These are phyloP conservation scores for Aspergillus ostianus DNA, from an alignment of 495 filamentous ascomycete species.

Conservation along the genomic window DNA sequence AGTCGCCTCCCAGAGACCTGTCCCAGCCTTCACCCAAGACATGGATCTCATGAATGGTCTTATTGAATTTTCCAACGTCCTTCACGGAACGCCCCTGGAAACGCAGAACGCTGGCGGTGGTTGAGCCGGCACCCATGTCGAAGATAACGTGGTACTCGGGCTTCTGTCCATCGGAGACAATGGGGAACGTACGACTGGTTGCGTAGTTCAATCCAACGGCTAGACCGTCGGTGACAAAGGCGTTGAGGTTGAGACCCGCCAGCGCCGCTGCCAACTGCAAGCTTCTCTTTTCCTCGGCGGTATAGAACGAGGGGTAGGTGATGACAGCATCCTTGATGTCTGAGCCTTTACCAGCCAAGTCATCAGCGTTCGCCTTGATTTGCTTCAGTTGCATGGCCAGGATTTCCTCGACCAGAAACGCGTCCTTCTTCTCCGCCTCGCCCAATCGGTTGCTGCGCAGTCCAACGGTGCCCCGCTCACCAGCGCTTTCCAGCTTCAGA, in stretches of 20 bases:
- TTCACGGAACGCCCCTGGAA: conserved; percentile 90
- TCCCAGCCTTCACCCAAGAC: conserved; percentile 89
- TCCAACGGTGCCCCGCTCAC: conserved; percentile 65
- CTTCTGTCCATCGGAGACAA: conserved; percentile 76
- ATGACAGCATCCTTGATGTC: conserved; percentile 78
- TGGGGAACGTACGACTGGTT: conserved; percentile 83
- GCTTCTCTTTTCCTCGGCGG: conserved; percentile 79
- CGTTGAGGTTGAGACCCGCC: conserved; percentile 81
- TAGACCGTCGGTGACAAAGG: conserved; percentile 83
- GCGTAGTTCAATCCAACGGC: conserved; percentile 95
- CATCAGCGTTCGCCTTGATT: conserved; percentile 81
- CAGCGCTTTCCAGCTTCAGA: conserved; percentile 40
- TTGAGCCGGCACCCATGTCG: conserved; percentile 98
- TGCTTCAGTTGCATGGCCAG: conserved; percentile 95
- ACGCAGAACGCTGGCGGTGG: conserved; percentile 86
- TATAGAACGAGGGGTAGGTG: conserved; percentile 90
- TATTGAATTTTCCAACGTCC: conserved; percentile 91
- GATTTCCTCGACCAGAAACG: conserved; percentile 88
- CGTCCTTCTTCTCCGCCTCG: conserved; percentile 58
- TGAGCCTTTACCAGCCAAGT: conserved; percentile 74
- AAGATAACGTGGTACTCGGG: conserved; percentile 92
- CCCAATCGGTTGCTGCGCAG: conserved; percentile 75
- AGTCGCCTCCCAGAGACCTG: conserved; percentile 82
- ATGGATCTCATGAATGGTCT: conserved; percentile 90
- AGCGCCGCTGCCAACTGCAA: conserved; percentile 79